These are phyloP conservation scores for Williopsis jadinii DNA, from an alignment of 1,139 yeast genomes.

Conservation along the genomic window DNA sequence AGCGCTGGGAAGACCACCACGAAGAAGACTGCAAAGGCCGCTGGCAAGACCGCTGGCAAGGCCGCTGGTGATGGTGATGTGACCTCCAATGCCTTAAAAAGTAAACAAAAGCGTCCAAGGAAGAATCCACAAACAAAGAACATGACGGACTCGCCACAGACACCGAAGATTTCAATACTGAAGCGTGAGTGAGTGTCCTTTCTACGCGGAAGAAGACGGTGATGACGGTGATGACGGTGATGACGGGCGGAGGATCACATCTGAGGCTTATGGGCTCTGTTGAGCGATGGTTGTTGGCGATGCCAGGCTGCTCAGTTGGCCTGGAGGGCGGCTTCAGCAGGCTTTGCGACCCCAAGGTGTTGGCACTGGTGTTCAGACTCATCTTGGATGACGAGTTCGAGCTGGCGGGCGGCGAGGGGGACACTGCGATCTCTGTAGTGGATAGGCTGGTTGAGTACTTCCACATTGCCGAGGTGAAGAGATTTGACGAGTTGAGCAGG, in stretches of 20 bases:
- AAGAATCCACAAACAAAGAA: too few species aligned
- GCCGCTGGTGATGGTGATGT: too few species aligned
- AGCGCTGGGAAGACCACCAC: background rate
- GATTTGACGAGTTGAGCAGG: constrained; percentile 6
- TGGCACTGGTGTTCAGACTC: constrained; percentile 3
- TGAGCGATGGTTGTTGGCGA: constrained; percentile 13
- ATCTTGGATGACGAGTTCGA: constrained; percentile 6
- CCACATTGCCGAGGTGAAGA: background rate
- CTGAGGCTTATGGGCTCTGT: constrained; percentile 10
- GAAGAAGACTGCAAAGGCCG: background rate
- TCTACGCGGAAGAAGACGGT: too few species aligned
- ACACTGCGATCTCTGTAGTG: too few species aligned
- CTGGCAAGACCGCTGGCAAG: background rate
- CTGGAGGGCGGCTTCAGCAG: constrained; percentile 2
- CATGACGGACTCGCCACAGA: too few species aligned
- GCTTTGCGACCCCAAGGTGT: constrained; percentile 5
- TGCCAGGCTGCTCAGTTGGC: constrained; percentile 9
- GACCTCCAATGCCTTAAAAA: too few species aligned
- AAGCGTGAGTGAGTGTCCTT: too few species aligned
- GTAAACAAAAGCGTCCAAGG: too few species aligned
- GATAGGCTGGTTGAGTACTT: too few species aligned
- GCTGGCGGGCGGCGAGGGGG: background rate
- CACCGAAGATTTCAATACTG: too few species aligned
- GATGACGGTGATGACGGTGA: too few species aligned
- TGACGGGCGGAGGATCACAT: too few species aligned